Conservation (phyloP, 805 yeast genomes). For the Tetrapisispora phaffii region DNA sequence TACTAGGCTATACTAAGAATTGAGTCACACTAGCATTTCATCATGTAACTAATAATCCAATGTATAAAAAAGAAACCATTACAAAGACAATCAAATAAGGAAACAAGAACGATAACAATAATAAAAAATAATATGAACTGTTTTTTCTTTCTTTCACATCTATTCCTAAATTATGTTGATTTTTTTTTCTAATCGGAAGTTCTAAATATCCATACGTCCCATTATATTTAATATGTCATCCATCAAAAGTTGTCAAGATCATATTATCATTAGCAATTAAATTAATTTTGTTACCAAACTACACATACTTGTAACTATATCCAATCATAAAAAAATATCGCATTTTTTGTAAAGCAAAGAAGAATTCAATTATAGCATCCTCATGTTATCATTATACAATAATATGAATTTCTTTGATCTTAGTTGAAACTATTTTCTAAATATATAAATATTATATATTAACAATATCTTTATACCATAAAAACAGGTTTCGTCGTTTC, state of each 20-base stretch:
- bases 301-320: not conserved
- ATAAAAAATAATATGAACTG: no score
- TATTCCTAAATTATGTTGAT: not conserved
- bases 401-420: no score
- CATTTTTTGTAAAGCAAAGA: not conserved
- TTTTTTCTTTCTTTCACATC: not conserved
- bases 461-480: no score
- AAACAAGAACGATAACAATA: not conserved
- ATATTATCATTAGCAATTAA: not conserved
- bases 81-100: no score
- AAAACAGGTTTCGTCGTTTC: no score
- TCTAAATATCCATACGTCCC: no score
- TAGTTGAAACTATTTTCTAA: no score
- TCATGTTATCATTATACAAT: no score
- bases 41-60: conserved; percentile 1
- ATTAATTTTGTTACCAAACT: not conserved
- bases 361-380: not conserved
- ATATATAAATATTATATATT: no score
- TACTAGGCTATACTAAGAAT: conserved; percentile 11
- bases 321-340: not conserved
- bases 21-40: not conserved
- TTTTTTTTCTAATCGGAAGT: no score
- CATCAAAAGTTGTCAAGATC: not conserved
- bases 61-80: no score
- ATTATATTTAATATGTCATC: not conserved